These are phyloP conservation scores for Ajuga chamaepitys DNA, from an alignment of 257 asterid genomes.

Conservation along the genomic window DNA sequence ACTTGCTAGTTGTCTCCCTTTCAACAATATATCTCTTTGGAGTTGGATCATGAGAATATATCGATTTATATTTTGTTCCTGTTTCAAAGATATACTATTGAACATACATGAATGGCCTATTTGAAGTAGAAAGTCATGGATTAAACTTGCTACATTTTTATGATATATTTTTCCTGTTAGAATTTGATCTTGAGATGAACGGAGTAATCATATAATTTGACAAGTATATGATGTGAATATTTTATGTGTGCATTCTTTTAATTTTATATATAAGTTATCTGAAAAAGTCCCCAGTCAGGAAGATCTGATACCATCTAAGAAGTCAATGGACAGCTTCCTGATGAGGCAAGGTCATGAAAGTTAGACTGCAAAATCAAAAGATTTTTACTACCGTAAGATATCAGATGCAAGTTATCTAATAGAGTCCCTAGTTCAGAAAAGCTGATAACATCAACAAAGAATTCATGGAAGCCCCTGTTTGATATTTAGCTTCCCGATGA, in stretches of 20 bases:
- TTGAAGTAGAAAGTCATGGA: background rate
- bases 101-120: background rate
- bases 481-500: background rate
- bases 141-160: background rate
- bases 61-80: background rate
- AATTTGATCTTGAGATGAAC: background rate
- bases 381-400: too few species aligned
- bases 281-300: too few species aligned
- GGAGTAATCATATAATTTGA: background rate
- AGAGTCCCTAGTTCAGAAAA: background rate
- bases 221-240: background rate
- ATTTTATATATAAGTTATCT: background rate
- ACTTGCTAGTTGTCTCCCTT: background rate
- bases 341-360: too few species aligned
- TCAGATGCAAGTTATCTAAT: background rate
- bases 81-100: background rate
- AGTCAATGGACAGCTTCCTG: too few species aligned
- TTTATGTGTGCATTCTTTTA: background rate
- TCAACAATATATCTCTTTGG: background rate
- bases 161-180: background rate
- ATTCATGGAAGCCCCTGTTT: background rate
- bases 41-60: too few species aligned
- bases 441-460: background rate
- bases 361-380: too few species aligned
- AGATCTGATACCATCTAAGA: too few species aligned